Percentiles rank a stretch among this genome's conserved stretches.
These are phyloP conservation scores for Excoecaria agallocha DNA, from an alignment of 345 rosid genomes.

Conservation along the genomic window DNA sequence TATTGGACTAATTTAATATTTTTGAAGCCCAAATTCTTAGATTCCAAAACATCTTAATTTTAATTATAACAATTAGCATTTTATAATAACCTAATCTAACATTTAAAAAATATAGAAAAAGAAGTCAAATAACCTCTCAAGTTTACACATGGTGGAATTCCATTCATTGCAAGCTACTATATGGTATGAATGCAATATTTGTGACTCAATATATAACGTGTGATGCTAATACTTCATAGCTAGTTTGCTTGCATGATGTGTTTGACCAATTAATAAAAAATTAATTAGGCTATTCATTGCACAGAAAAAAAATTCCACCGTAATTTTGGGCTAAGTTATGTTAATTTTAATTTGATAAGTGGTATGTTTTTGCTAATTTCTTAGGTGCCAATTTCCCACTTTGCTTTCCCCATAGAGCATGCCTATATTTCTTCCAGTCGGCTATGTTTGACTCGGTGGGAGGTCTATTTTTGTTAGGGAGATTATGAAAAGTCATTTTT, in stretches of 20 bases:
- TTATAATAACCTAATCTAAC: neutral
- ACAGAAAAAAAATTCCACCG: neutral
- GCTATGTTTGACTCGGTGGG: no score
- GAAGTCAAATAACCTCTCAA: neutral
- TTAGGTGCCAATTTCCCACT: constrained; percentile 1
- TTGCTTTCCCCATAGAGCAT: constrained; percentile 28
- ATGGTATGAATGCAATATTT: neutral
- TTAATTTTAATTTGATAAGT: neutral
- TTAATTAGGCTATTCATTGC: no score
- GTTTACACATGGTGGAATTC: neutral
- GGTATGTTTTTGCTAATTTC: constrained; percentile 8
- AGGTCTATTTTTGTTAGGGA: no score
- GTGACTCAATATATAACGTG: neutral
- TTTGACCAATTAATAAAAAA: constrained; percentile 3
- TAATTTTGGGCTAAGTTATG: constrained; percentile 14
- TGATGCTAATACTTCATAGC: constrained; percentile 12
- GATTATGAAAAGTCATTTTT: neutral
- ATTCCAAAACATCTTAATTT: neutral
- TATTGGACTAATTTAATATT: no score
- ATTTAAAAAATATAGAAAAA: neutral
- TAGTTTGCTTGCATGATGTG: constrained; percentile 16
- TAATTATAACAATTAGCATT: neutral
- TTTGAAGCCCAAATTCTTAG: neutral
- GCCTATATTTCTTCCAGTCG: constrained; percentile 23
- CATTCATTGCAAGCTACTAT: neutral